Conservation (phyloP, 202 grass and related monocot species). For the Schoenoplectus tabernaemontani region DNA sequence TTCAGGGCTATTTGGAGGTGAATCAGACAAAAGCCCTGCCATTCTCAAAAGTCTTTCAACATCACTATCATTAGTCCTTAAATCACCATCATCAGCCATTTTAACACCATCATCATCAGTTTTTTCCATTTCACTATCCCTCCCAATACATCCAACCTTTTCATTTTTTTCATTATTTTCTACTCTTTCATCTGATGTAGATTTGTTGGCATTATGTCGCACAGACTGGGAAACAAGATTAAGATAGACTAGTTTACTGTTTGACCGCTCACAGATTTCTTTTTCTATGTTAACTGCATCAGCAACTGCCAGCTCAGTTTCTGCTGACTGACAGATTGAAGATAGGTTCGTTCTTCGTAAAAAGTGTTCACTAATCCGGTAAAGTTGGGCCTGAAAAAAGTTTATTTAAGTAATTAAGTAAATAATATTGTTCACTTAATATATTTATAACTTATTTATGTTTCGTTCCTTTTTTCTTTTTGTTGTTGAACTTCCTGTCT, state of each 20-base stretch:
- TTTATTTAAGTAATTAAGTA: neutral
- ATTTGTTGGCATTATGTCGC: constrained; percentile 39
- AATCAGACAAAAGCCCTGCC: constrained; percentile 76
- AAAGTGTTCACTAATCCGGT: constrained; percentile 74
- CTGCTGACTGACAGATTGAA: constrained; percentile 59
- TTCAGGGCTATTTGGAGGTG: constrained; percentile 70
- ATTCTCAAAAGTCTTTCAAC: constrained; percentile 58
- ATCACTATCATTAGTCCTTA: constrained; percentile 25
- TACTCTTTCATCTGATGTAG: neutral
- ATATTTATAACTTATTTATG: neutral
- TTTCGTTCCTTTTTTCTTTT: neutral
- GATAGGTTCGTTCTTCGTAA: constrained; percentile 66
- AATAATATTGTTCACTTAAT: constrained; percentile 1
- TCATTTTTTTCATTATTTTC: neutral
- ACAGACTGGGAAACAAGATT: constrained; percentile 82
- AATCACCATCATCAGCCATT: constrained; percentile 1
- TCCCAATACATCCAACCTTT: constrained; percentile 31
- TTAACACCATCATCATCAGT: neutral
- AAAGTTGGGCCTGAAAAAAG: constrained; percentile 65
- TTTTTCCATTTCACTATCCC: constrained; percentile 28
- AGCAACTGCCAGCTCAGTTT: constrained; percentile 89
- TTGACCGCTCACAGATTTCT: constrained; percentile 63
- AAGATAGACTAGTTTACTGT: constrained; percentile 77
- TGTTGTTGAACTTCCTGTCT: neutral
- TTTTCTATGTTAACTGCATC: constrained; percentile 94